These are phyloP conservation scores for Primulina eburnea DNA, from an alignment of 257 asterid species.

Conservation along the genomic window DNA sequence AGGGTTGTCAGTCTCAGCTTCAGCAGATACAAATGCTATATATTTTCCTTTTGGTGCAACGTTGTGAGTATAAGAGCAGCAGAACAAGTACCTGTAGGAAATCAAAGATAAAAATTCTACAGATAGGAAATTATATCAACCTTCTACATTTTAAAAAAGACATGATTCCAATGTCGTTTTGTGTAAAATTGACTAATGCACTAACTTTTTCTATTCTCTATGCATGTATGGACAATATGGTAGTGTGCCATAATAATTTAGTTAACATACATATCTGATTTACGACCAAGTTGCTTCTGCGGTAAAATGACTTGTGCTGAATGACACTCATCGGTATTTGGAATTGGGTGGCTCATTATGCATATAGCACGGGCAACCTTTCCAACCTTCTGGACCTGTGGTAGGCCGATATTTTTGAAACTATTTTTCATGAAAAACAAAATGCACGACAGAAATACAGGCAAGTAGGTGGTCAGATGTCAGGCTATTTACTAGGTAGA, in stretches of 20 bases:
- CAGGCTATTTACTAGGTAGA: background rate
- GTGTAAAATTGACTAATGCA: background rate
- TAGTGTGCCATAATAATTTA: background rate
- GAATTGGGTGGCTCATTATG: constrained; percentile 98
- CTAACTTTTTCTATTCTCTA: background rate
- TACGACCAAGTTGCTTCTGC: constrained; percentile 97
- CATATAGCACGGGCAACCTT: constrained; percentile 91
- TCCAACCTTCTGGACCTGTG: constrained; percentile 81
- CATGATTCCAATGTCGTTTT: background rate
- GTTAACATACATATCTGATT: constrained; percentile 82
- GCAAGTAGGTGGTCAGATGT: background rate
- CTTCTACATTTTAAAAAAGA: background rate
- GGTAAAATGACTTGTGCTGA: constrained; percentile 96
- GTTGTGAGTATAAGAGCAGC: constrained; percentile 90
- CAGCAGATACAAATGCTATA: constrained; percentile 80
- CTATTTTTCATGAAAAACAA: constrained; percentile 22
- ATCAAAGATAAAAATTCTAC: constrained; percentile 4
- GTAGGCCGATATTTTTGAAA: constrained; percentile 19
- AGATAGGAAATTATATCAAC: background rate
- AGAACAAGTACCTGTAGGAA: constrained; percentile 76
- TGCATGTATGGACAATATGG: background rate
- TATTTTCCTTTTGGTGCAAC: constrained; percentile 93
- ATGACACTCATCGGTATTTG: constrained; percentile 85
- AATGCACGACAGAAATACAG: background rate
- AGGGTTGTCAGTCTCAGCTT: constrained; percentile 91